Percentiles rank a stretch among this genome's conserved stretches.
phyloP scores from a whole-genome alignment of 768 basidiomycete species.

The Paxillus rubicundulus region DNA sequence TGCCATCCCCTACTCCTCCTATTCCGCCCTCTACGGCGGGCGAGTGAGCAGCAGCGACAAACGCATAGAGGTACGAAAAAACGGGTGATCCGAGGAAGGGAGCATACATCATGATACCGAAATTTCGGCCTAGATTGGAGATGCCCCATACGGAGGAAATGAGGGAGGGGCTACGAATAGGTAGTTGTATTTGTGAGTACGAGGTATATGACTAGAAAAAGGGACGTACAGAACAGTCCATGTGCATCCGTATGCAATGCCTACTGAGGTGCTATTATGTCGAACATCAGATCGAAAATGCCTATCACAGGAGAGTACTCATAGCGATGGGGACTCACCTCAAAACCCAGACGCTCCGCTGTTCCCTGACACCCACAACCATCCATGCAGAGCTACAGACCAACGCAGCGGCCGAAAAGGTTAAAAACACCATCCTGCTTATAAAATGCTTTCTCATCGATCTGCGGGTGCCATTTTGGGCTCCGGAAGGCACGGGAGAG shows the following conservation, averaged over 20 bases:
- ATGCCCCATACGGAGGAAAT: slow-evolving; percentile 71
- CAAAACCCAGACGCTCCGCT: slow-evolving; percentile 61
- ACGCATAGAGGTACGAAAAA: slow-evolving; percentile 80
- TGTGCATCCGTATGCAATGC: slow-evolving; percentile 64
- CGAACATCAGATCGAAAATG: background rate
- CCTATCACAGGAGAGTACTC: background rate
- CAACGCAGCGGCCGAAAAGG: slow-evolving; percentile 47
- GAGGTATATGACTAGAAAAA: background rate
- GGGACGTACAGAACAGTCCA: slow-evolving; percentile 68
- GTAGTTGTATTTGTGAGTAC: slow-evolving; percentile 1
- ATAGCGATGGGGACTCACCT: slow-evolving; percentile 43
- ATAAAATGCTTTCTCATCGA: slow-evolving; percentile 49
- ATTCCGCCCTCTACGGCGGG: slow-evolving; percentile 24
- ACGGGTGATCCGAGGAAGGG: slow-evolving; percentile 72
- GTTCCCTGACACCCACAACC: slow-evolving; percentile 45
- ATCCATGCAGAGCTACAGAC: slow-evolving; percentile 55
- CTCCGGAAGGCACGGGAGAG: slow-evolving; percentile 55
- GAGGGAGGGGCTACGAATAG: slow-evolving; percentile 58
- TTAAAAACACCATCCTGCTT: slow-evolving; percentile 62
- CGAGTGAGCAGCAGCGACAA: slow-evolving; percentile 54
- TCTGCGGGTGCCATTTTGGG: slow-evolving; percentile 19
- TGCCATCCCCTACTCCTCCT: slow-evolving; percentile 1
- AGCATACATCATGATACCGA: slow-evolving; percentile 69
- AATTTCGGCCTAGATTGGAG: slow-evolving; percentile 71
- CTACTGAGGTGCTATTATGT: slow-evolving; percentile 54